These are phyloP conservation scores for Eucalyptus victrix DNA, from an alignment of 345 rosid species.

Conservation along the genomic window DNA sequence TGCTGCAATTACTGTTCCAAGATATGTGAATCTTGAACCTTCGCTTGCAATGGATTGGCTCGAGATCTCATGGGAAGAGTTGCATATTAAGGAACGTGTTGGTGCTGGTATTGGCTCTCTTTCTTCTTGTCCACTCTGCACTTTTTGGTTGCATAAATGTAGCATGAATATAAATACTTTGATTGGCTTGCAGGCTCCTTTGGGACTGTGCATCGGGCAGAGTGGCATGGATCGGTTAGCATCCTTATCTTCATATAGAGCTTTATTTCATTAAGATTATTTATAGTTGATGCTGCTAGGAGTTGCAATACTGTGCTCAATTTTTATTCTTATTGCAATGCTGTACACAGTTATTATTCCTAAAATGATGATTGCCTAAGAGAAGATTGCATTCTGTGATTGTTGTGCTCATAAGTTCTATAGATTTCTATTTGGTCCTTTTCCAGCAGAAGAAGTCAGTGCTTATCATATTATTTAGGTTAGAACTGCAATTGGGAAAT, in stretches of 20 bases:
- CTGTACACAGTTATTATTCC: neutral
- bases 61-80: constrained; percentile 86
- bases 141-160: neutral
- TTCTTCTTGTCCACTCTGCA: neutral
- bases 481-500: neutral
- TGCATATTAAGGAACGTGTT: constrained; percentile 83
- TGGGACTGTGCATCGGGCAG: constrained; percentile 98
- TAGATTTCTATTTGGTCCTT: neutral
- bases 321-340: neutral
- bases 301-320: neutral
- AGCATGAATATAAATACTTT: neutral
- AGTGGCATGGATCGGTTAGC: constrained; percentile 98
- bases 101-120: constrained; percentile 68
- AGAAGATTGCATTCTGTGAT: neutral
- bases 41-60: constrained; percentile 98
- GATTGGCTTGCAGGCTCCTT: constrained; percentile 57
- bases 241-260: neutral
- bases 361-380: neutral
- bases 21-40: constrained; percentile 70
- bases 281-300: neutral
- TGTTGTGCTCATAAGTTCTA: neutral
- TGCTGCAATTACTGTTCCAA: constrained; percentile 31
- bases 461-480: neutral
- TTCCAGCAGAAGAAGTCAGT: neutral
- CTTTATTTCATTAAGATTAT: neutral